Base-by-base conservation (phyloP, 164 flowering plant genomes). In the Vitis riparia region DNA sequence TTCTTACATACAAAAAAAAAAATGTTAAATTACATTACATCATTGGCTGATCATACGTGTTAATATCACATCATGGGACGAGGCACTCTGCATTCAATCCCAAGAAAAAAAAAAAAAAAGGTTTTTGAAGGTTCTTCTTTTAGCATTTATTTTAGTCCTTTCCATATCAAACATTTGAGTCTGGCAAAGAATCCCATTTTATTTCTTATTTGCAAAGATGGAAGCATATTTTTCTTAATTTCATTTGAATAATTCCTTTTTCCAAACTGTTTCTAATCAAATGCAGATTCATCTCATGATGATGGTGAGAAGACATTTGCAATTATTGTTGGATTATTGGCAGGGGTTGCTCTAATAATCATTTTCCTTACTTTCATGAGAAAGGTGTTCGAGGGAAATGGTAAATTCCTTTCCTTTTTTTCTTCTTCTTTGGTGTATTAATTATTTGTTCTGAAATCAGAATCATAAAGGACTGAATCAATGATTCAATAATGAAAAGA, bases 261-360 rank as follows among this genome's bases (percentile, higher is more conserved):
- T 49, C 8, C 7, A 15, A 37, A n/a, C 32, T 9, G 17, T n/a
- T 50, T 51, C 8, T 14, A 14, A 19, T 59, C 32, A 15, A 30
- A 8, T 51, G 51, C 78, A 82, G 89, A 67, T 61, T 76, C 78
- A 55, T 75, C 80, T 2, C 76, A 67, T 17, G 73, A 78, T 32
- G 87, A 82, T 2, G 82, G 85, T 5, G 91, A 82, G 75, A 91
- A 86, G 82, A 91, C 97, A 9, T 88, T 93, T 68, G 97, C 97
- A 14, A 81, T 93, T 11, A 82, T 90, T 16, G 77, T 89, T 16
- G 97, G 98, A 66, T 60, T 91, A 65, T 55, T 93, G 62, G 97
- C 98, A 9, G 94, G 85, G 30, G 88, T 93, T 1, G 98, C 85
- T 55, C 53, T 93, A 1, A 62, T 91, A 55, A 82, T 93, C 7